These are phyloP conservation scores for Smittium culicis DNA, from an alignment of 371 early-diverging fungal genomes.

Conservation along the genomic window DNA sequence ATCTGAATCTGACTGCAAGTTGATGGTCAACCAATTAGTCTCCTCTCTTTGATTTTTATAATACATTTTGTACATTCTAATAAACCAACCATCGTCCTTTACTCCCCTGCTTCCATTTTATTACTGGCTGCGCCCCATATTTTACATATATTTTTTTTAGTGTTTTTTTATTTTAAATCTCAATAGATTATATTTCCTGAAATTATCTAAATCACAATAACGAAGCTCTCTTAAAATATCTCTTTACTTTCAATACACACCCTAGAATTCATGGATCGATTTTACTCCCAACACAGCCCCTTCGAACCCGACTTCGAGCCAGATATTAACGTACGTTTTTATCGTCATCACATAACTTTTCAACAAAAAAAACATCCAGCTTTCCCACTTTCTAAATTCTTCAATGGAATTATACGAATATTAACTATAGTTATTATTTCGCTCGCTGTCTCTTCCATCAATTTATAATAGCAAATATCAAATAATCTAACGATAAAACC, in stretches of 20 bases:
- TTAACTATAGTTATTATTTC: background rate
- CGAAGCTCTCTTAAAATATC: no score
- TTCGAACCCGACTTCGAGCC: constrained; percentile 9
- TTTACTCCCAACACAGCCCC: background rate
- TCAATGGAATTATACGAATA: background rate
- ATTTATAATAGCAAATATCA: background rate
- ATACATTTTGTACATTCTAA: background rate
- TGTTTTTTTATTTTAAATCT: background rate
- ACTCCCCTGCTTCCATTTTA: no score
- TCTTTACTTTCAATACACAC: background rate
- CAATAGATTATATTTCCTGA: no score
- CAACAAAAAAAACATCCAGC: no score
- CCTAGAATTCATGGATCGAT: background rate
- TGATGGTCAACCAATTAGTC: constrained; percentile 46
- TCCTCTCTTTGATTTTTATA: background rate
- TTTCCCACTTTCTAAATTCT: no score
- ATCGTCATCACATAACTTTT: no score
- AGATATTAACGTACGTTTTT: background rate
- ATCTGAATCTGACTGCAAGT: constrained; percentile 39
- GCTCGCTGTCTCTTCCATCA: background rate
- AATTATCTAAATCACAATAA: no score
- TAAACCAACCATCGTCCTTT: background rate
- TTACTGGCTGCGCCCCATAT: no score
- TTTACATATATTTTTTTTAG: background rate
- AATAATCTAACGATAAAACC: background rate